phyloP scores from a whole-genome alignment of 768 basidiomycete species.

The Xerocomellus chrysenteron region DNA sequence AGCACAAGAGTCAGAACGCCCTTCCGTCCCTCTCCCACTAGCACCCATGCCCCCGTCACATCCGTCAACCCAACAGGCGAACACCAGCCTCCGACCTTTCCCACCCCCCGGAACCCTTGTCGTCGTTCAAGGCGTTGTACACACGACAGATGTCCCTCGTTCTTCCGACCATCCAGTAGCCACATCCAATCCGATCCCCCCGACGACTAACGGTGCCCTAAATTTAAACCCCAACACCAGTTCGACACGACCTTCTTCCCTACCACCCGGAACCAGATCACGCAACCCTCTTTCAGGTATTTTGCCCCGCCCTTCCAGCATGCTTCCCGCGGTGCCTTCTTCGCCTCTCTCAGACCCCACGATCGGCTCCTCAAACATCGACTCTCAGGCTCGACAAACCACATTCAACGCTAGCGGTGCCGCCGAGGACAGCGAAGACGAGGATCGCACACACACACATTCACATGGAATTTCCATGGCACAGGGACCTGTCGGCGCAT shows the following conservation, averaged over 20 bases:
- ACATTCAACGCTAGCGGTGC: neutral
- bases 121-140: constrained; percentile 81
- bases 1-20: constrained; percentile 10
- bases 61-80: constrained; percentile 23
- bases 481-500: constrained; percentile 27
- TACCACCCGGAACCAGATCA: constrained; percentile 31
- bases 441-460: constrained; percentile 12
- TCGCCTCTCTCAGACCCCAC: constrained; percentile 7
- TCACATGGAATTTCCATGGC: constrained; percentile 27
- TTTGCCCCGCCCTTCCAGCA: constrained; percentile 38
- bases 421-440: constrained; percentile 16
- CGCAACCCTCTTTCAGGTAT: constrained; percentile 39
- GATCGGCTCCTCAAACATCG: neutral
- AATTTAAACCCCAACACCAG: constrained; percentile 5
- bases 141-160: constrained; percentile 66
- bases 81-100: constrained; percentile 43
- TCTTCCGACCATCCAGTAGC: constrained; percentile 23
- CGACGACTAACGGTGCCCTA: constrained; percentile 2
- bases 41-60: constrained; percentile 19
- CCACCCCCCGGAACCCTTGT: constrained; percentile 78
- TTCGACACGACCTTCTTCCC: constrained; percentile 19
- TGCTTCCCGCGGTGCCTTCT: constrained; percentile 23
- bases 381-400: constrained; percentile 3
- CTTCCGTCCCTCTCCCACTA: constrained; percentile 13
- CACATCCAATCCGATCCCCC: constrained; percentile 8